A percentile compares a stretch with the other conserved stretches of the same genome.
Evolutionary conservation across 2,329 filamentous ascomycete species (phyloP).

Genomic region (Trichophaea hybrida): DNA sequence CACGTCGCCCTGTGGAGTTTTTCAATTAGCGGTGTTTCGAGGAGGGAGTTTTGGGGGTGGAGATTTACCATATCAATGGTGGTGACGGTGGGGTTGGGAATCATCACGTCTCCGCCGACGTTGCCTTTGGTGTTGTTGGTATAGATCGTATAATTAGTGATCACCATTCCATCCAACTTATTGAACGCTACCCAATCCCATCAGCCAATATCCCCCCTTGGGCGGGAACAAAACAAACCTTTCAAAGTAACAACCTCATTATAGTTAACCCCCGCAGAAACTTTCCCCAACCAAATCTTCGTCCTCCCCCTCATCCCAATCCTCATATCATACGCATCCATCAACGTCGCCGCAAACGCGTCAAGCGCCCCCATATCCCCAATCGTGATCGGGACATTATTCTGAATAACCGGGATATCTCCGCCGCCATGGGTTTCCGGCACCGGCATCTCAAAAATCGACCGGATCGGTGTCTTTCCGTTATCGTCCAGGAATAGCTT

Average conservation of each 20-base stretch:
- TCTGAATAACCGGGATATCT: constrained; percentile 40
- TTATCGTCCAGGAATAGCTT: constrained; percentile 43
- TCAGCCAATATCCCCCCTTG: not conserved
- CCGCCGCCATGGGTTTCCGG: constrained; percentile 39
- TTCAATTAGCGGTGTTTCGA: not conserved
- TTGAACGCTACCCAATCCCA: constrained; percentile 35
- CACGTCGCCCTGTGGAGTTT: constrained; percentile 41
- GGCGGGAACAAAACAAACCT: constrained; percentile 30
- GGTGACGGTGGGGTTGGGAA: constrained; percentile 50
- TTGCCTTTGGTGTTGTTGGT: constrained; percentile 37
- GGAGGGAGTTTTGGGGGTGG: not conserved
- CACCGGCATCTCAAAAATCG: constrained; percentile 41
- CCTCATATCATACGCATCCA: constrained; percentile 38
- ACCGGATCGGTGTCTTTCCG: constrained; percentile 31
- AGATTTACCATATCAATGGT: constrained; percentile 47
- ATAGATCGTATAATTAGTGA: constrained; percentile 39
- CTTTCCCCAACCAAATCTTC: constrained; percentile 38
- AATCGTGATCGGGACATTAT: constrained; percentile 36
- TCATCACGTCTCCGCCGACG: constrained; percentile 44
- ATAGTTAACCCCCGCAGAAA: constrained; percentile 40
- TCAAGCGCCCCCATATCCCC: constrained; percentile 38
- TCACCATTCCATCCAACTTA: constrained; percentile 41
- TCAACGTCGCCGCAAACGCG: constrained; percentile 42
- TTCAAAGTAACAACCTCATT: constrained; percentile 42
- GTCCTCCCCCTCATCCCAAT: constrained; percentile 42